Conservation (phyloP, 1,284 basidiomycete genomes). For the Porphyrellus sp. region DNA sequence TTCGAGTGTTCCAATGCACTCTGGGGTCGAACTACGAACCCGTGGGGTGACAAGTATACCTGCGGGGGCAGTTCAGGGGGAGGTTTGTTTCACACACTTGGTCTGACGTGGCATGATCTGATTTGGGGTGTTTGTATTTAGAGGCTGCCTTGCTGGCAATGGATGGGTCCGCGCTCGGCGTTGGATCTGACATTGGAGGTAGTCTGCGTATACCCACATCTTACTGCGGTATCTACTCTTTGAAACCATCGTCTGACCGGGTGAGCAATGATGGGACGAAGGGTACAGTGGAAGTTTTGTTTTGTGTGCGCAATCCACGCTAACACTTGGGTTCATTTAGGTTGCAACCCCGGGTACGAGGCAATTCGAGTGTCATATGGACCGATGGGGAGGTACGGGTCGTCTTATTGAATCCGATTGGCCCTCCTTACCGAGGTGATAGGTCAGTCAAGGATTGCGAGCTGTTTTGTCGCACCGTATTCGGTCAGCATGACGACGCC, state of each 20-base stretch:
- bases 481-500: constrained; percentile 48
- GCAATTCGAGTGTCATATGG: constrained; percentile 60
- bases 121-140: constrained; percentile 7
- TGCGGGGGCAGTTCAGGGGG: constrained; percentile 80
- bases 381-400: constrained; percentile 67
- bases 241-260: constrained; percentile 68
- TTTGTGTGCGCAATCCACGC: neutral
- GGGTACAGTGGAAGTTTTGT: constrained; percentile 35
- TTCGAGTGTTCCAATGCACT: constrained; percentile 87
- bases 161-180: constrained; percentile 74
- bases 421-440: constrained; percentile 8
- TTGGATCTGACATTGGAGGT: constrained; percentile 79
- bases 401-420: neutral
- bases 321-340: constrained; percentile 31
- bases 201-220: constrained; percentile 76
- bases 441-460: constrained; percentile 69
- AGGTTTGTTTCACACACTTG: constrained; percentile 18
- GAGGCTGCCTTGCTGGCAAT: constrained; percentile 73
- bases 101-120: neutral
- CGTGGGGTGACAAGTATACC: constrained; percentile 61
- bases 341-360: constrained; percentile 61
- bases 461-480: constrained; percentile 51
- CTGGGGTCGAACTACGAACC: constrained; percentile 74
- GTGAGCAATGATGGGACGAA: constrained; percentile 48
- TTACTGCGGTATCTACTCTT: constrained; percentile 77